Percentiles rank a stretch among this genome's conserved stretches.
Conservation (phyloP, 768 basidiomycete species). For the Solioccasus polychromus region DNA sequence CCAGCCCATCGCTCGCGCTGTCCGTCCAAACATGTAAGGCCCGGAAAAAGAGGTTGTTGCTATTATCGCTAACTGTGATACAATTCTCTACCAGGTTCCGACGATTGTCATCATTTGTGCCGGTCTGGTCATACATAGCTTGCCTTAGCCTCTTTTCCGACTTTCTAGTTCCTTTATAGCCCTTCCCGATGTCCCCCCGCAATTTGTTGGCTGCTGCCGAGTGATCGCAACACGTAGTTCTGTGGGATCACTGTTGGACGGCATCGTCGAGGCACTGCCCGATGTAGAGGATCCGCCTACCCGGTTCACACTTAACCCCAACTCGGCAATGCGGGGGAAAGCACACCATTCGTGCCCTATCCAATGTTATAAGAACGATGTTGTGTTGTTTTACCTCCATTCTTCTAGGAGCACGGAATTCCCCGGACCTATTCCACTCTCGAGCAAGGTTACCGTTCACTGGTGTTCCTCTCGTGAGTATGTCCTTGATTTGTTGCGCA, state of each 20-base stretch:
- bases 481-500: too few relatives aligned
- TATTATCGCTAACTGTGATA: neutral
- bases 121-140: constrained; percentile 9
- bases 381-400: constrained; percentile 37
- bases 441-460: constrained; percentile 27
- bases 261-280: constrained; percentile 16
- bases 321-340: constrained; percentile 1
- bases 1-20: constrained; percentile 39
- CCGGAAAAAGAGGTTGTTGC: neutral
- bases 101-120: constrained; percentile 31
- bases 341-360: constrained; percentile 8
- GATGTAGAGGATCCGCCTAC: constrained; percentile 13
- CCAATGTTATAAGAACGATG: constrained; percentile 9
- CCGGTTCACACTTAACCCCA: constrained; percentile 7
- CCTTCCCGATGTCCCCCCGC: constrained; percentile 38
- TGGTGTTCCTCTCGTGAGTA: constrained; percentile 37
- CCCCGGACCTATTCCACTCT: constrained; percentile 41
- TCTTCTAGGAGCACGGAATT: constrained; percentile 53
- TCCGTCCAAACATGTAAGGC: constrained; percentile 32
- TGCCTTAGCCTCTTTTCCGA: too few relatives aligned
- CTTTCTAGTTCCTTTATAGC: too few relatives aligned
- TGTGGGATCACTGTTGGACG: constrained; percentile 28
- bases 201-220: constrained; percentile 36
- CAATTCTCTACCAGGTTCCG: constrained; percentile 41
- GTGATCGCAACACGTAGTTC: constrained; percentile 35